Base-by-base conservation (phyloP, 495 filamentous ascomycete species). In the Aspergillus indologenus region DNA sequence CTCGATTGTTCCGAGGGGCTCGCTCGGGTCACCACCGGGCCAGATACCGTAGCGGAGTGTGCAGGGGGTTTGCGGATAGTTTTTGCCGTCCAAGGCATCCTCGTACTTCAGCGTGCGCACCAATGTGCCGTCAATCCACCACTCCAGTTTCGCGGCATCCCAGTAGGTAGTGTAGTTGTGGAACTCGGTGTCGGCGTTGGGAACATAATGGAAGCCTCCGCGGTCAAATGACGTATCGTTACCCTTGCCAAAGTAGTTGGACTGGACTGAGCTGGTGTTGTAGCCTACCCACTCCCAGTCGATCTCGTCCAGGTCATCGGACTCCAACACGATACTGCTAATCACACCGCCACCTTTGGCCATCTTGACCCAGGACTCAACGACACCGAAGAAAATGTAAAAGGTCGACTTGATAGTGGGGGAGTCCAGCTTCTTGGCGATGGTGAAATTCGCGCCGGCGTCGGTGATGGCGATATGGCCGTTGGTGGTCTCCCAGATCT, bases 161-260 rank as follows among this genome's bases (percentile, higher is more conserved):
- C 94, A 98, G 71, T 91, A 85, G 61, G 96, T 85, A n/a, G 85
- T 89, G 73, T 97, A 98, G 57, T 86, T 96, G 76, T 94, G 85
- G 70, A 86, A 96, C 3, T 81, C 73, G 26, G 72, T 79, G 61
- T 91, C 85, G 20, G 77, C 75, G 67, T 85, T 85, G 52, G 73
- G 61, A 43, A 88, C 78, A 17, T 82, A 66, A 65, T 88, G 83
- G 64, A 84, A 83, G 1, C 77, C 80, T 18, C 86, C 92, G 46
- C 90, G 90, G 69, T 89, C 83, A 64, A 87, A 92, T 11, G 81
- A 79, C 0, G 87, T 89, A 22, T 68, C 62, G 54, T 90, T 85
- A 15, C 93, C 94, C 76, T 96, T 95, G 69, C 90, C 88, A 68
- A 93, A 98, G 78, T 92, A 98, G 76, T 98, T 96, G 68, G 85